These are phyloP conservation scores for Phytomonas serpens DNA, from an alignment of 208 protist genomes.

Conservation along the genomic window DNA sequence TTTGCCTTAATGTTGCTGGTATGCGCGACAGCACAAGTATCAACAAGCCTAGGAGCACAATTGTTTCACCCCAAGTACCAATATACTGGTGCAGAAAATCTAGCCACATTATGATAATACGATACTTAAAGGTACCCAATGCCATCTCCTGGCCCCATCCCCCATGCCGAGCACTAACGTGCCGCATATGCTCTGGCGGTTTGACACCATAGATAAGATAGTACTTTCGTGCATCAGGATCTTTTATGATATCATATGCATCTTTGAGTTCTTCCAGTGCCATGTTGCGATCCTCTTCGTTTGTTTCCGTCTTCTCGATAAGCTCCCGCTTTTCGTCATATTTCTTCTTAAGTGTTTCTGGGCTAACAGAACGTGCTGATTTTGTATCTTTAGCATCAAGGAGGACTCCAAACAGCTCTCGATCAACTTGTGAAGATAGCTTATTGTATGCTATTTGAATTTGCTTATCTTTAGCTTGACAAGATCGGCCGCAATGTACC, in stretches of 20 bases:
- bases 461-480: conserved; percentile 69
- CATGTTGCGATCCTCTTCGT: conserved; percentile 75
- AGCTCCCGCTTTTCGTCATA: conserved; percentile 65
- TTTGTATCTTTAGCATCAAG: conserved; percentile 75
- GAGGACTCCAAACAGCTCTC: conserved; percentile 76
- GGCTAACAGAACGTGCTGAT: conserved; percentile 36
- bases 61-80: conserved; percentile 67
- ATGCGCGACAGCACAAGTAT: conserved; percentile 52
- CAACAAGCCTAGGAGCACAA: conserved; percentile 44
- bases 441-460: conserved; percentile 76
- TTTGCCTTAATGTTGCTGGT: conserved; percentile 48
- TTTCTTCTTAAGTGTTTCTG: conserved; percentile 48
- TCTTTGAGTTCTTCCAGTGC: conserved; percentile 77
- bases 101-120: conserved; percentile 74
- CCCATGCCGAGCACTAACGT: conserved; percentile 62
- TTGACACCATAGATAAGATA: conserved; percentile 86
- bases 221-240: conserved; percentile 78
- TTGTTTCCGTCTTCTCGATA: conserved; percentile 46
- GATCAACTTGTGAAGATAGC: conserved; percentile 73
- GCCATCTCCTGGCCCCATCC: conserved; percentile 83
- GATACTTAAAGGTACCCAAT: conserved; percentile 74
- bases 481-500: conserved; percentile 65
- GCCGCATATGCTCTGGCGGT: conserved; percentile 79
- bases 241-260: conserved; percentile 80
- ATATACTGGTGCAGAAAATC: conserved; percentile 66